Evolutionary conservation across 2,329 filamentous ascomycete genomes (phyloP).

Genomic region (Epicoccum sorghinum): DNA sequence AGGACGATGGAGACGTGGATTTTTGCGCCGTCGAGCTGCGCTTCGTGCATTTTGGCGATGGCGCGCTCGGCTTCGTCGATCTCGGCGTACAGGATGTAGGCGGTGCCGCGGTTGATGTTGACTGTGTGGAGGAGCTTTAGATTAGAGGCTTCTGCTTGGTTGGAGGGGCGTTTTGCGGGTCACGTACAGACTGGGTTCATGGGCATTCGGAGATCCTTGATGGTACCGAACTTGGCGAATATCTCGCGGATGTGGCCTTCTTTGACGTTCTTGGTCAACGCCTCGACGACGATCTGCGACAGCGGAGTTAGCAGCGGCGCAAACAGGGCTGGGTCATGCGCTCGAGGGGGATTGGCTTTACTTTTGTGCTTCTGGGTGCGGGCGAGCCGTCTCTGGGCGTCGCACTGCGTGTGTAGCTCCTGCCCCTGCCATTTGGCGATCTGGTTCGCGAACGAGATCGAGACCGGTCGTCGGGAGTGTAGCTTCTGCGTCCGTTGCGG

Average conservation of each 20-base stretch:
- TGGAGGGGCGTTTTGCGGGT: not conserved
- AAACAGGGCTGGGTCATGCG: slow-evolving; percentile 3
- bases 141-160: not conserved
- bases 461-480: slow-evolving; percentile 35
- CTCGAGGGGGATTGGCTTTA: slow-evolving; percentile 16
- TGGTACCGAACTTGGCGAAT: slow-evolving; percentile 84
- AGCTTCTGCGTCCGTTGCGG: slow-evolving; percentile 47
- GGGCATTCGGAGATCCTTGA: slow-evolving; percentile 86
- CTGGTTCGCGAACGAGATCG: slow-evolving; percentile 34
- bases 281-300: slow-evolving; percentile 87
- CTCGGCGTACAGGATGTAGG: slow-evolving; percentile 84
- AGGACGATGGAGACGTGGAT: slow-evolving; percentile 90
- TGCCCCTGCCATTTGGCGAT: slow-evolving; percentile 35
- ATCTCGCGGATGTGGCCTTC: slow-evolving; percentile 89
- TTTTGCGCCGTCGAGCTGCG: slow-evolving; percentile 82
- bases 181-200: slow-evolving; percentile 81
- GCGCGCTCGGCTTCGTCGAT: slow-evolving; percentile 83
- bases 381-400: slow-evolving; percentile 43
- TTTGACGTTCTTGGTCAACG: slow-evolving; percentile 92
- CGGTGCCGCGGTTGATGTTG: slow-evolving; percentile 88
- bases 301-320: slow-evolving; percentile 9
- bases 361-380: slow-evolving; percentile 48
- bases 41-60: slow-evolving; percentile 97
- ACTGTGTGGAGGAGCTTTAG: slow-evolving; percentile 56
- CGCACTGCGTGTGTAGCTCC: slow-evolving; percentile 44